Evolutionary conservation across 768 basidiomycete species (phyloP).

Genomic region (Hericium coralloides): DNA sequence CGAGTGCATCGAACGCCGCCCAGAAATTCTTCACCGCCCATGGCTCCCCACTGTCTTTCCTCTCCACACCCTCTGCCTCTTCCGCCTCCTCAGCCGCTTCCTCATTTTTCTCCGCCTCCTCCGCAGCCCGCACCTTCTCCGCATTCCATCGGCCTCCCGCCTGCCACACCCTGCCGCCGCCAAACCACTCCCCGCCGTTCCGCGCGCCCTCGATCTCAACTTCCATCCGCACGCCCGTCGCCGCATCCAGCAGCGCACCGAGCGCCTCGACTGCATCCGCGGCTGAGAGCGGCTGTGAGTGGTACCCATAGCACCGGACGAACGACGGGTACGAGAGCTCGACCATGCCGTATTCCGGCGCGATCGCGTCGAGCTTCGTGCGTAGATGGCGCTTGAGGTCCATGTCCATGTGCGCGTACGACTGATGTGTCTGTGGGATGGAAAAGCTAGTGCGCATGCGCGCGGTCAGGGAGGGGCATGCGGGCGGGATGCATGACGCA

Average conservation of each 20-base stretch:
- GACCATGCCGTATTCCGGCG: slow-evolving; percentile 90
- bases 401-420: slow-evolving; percentile 94
- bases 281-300: slow-evolving; percentile 79
- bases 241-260: slow-evolving; percentile 81
- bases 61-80: slow-evolving; percentile 26
- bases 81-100: slow-evolving; percentile 16
- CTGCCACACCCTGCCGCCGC: slow-evolving; percentile 68
- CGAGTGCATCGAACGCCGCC: slow-evolving; percentile 86
- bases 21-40: slow-evolving; percentile 96
- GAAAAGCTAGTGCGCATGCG: slow-evolving; percentile 62
- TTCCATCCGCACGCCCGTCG: slow-evolving; percentile 83
- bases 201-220: slow-evolving; percentile 81
- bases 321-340: slow-evolving; percentile 94
- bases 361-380: slow-evolving; percentile 77
- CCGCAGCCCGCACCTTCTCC: slow-evolving; percentile 14
- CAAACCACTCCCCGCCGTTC: slow-evolving; percentile 96
- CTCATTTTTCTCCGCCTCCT: slow-evolving; percentile 15
- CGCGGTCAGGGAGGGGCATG: background rate
- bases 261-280: slow-evolving; percentile 91
- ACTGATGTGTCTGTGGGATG: slow-evolving; percentile 87
- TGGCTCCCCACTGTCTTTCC: slow-evolving; percentile 36
- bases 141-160: slow-evolving; percentile 21
- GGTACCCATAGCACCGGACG: slow-evolving; percentile 85
- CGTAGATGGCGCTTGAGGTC: slow-evolving; percentile 78
- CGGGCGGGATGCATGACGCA: slow-evolving; percentile 26